phyloP scores from a whole-genome alignment of 352 stramenopile genomes.

The Pythium oligandrum region DNA sequence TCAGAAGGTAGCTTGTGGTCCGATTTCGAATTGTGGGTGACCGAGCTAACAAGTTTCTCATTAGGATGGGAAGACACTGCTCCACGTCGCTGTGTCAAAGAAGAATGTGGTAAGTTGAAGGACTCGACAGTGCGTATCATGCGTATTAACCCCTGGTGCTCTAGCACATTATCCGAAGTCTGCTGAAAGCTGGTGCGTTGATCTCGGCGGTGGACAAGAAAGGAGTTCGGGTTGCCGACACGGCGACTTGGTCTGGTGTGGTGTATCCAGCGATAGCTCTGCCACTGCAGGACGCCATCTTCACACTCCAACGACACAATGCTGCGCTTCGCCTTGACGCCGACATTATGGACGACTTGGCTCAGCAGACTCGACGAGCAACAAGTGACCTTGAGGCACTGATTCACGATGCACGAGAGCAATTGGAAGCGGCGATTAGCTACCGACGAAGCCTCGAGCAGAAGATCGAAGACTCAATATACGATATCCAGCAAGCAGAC shows the following conservation, averaged over 20 bases:
- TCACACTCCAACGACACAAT: conserved; percentile 17
- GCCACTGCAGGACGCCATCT: conserved; percentile 17
- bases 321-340: conserved; percentile 7
- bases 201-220: conserved; percentile 17
- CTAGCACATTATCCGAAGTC: conserved; percentile 11
- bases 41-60: too few relatives aligned
- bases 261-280: conserved; percentile 13
- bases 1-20: too few relatives aligned
- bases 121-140: not conserved
- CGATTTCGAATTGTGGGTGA: too few relatives aligned
- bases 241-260: conserved; percentile 15
- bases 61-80: conserved; percentile 1
- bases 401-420: conserved; percentile 5
- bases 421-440: conserved; percentile 3
- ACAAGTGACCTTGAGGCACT: conserved; percentile 4
- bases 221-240: conserved; percentile 12
- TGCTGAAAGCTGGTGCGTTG: conserved; percentile 16
- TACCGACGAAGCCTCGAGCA: conserved; percentile 6
- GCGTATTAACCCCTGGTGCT: not conserved
- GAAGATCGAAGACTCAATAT: conserved; percentile 4
- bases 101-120: not conserved
- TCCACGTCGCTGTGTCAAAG: not conserved
- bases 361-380: conserved; percentile 4
- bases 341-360: not conserved
- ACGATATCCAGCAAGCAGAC: not conserved